These are phyloP conservation scores for Cytospora mali DNA, from an alignment of 2,329 filamentous ascomycete species.

Conservation along the genomic window DNA sequence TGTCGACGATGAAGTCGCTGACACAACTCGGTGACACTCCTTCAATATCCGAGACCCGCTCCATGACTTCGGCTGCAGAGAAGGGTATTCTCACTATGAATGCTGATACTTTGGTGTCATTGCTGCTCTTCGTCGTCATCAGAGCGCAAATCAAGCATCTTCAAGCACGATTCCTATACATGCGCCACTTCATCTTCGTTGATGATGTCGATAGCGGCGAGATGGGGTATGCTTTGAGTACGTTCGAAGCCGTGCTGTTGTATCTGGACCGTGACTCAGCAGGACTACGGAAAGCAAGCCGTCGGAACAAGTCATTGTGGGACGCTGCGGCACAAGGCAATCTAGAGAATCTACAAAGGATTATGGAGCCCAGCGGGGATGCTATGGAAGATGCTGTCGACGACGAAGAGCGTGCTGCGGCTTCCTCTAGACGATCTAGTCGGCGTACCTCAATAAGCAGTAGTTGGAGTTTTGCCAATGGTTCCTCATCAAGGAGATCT, in stretches of 20 bases:
- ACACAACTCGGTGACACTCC: constrained; percentile 65
- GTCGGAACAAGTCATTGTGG: constrained; percentile 85
- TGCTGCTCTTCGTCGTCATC: constrained; percentile 90
- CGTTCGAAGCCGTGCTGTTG: constrained; percentile 88
- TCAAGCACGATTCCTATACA: constrained; percentile 88
- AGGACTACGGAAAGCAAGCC: constrained; percentile 80
- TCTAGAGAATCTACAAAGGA: constrained; percentile 71
- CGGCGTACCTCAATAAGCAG: constrained; percentile 48
- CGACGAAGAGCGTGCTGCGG: constrained; percentile 42
- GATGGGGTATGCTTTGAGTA: constrained; percentile 93
- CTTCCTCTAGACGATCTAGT: constrained; percentile 43
- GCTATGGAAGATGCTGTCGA: constrained; percentile 49
- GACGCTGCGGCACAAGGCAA: constrained; percentile 80
- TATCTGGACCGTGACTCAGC: constrained; percentile 85
- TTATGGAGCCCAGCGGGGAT: constrained; percentile 72
- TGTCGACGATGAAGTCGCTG: constrained; percentile 81
- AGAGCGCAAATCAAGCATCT: constrained; percentile 84
- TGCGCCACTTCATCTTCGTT: constrained; percentile 96
- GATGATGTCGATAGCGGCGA: constrained; percentile 97
- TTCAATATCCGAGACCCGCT: constrained; percentile 38
- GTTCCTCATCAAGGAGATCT: constrained; percentile 38
- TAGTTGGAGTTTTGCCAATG: constrained; percentile 50
- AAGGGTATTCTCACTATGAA: constrained; percentile 66
- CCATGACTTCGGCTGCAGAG: constrained; percentile 45
- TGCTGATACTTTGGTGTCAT: constrained; percentile 88